phyloP scores from a whole-genome alignment of 192 early-diverging fungal genomes.

The Coemansia erecta region DNA sequence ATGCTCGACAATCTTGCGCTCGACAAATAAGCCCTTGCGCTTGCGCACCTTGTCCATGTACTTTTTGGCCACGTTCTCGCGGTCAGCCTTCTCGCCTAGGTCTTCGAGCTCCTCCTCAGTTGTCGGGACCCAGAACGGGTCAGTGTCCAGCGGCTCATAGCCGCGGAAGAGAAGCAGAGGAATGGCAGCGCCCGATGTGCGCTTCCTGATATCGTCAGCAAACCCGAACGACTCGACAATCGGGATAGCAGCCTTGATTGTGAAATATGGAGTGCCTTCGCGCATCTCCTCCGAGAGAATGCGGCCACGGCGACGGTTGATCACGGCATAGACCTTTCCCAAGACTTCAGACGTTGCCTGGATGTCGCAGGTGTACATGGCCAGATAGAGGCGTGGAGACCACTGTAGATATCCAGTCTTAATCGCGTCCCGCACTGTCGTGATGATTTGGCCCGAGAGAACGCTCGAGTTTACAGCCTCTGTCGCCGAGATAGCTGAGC shows the following conservation, averaged over 20 bases:
- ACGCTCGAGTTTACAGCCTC: constrained; percentile 9
- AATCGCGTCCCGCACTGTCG: constrained; percentile 80
- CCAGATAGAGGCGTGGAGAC: constrained; percentile 92
- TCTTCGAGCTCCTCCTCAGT: constrained; percentile 98
- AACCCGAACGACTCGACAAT: constrained; percentile 99
- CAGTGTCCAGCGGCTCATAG: constrained; percentile 86
- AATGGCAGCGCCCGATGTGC: constrained; percentile 91
- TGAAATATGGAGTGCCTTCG: constrained; percentile 97
- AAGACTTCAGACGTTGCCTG: constrained; percentile 93
- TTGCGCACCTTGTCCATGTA: constrained; percentile 95
- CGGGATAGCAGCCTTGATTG: constrained; percentile 81
- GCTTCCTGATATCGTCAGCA: constrained; percentile 94
- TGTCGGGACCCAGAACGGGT: constrained; percentile 99
- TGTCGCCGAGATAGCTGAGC: not conserved
- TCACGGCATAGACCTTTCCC: constrained; percentile 94
- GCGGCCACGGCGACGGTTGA: constrained; percentile 84
- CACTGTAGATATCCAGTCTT: constrained; percentile 83
- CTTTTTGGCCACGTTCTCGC: constrained; percentile 92
- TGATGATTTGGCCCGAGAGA: constrained; percentile 80
- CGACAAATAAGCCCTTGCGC: constrained; percentile 93
- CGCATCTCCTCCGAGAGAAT: constrained; percentile 95
- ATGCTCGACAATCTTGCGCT: constrained; percentile 84
- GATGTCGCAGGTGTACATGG: constrained; percentile 97
- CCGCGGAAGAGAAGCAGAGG: constrained; percentile 95
- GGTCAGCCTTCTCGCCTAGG: constrained; percentile 93